Evolutionary conservation across 2,329 filamentous ascomycete genomes (phyloP).

Genomic region (Bisporella sp.): DNA sequence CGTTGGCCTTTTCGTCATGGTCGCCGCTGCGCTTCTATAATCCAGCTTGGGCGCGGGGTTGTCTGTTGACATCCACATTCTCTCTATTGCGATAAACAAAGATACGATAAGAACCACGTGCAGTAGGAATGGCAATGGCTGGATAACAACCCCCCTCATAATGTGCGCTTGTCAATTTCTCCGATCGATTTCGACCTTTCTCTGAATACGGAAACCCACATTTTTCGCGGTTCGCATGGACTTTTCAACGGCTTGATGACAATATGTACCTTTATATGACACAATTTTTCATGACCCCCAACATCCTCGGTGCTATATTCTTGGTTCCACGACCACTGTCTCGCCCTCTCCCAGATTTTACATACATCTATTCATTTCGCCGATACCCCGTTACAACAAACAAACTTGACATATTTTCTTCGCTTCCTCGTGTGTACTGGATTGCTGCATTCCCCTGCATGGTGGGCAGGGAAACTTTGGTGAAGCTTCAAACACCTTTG

Average conservation of each 20-base stretch:
- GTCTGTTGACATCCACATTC: conserved; percentile 1
- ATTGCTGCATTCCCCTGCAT: neutral
- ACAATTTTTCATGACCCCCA: neutral
- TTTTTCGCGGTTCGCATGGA: conserved; percentile 1
- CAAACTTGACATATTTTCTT: conserved; percentile 1
- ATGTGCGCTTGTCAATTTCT: neutral
- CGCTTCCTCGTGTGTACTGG: conserved; percentile 5
- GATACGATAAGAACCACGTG: neutral
- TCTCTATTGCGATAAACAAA: neutral
- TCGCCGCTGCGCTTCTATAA: conserved; percentile 47
- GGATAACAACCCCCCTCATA: neutral
- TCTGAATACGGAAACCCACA: neutral
- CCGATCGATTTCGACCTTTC: conserved; percentile 4
- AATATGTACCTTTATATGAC: conserved; percentile 4
- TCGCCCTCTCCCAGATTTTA: neutral
- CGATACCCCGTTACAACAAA: conserved; percentile 16
- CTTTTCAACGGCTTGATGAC: conserved; percentile 18
- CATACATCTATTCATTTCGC: conserved; percentile 9
- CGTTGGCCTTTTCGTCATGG: conserved; percentile 43
- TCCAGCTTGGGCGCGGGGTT: neutral
- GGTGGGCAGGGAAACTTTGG: neutral
- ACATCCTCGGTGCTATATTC: neutral
- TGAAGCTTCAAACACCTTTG: neutral
- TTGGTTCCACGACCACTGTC: neutral
- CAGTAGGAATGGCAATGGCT: too few relatives aligned